These are phyloP conservation scores for Pythium dissimile DNA, from an alignment of 352 stramenopile genomes.

Conservation along the genomic window DNA sequence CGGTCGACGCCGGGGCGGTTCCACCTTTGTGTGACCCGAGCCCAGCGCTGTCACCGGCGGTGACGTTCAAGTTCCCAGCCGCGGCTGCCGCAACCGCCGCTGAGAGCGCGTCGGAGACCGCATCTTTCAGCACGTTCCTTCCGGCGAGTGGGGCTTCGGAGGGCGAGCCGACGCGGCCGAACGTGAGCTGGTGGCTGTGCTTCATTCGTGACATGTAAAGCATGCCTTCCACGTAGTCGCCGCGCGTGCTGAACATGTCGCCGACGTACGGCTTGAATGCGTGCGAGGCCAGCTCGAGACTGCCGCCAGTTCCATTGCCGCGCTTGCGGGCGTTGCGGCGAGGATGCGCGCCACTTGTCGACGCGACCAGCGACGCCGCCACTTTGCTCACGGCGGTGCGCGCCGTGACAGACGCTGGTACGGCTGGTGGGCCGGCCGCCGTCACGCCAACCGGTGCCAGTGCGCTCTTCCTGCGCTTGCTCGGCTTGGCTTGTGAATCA, in stretches of 20 bases:
- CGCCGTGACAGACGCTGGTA: neutral
- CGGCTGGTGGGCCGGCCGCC: neutral
- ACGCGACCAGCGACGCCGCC: neutral
- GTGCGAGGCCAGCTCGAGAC: slow-evolving; percentile 29
- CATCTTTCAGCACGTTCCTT: slow-evolving; percentile 41
- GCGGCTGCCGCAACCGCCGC: slow-evolving; percentile 17
- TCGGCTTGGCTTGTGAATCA: neutral
- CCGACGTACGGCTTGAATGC: slow-evolving; percentile 65
- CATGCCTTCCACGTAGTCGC: slow-evolving; percentile 84
- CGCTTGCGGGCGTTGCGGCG: slow-evolving; percentile 52
- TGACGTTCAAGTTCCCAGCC: slow-evolving; percentile 10
- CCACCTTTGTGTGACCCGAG: neutral
- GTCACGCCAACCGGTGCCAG: neutral
- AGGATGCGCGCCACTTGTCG: slow-evolving; percentile 14
- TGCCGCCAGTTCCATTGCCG: slow-evolving; percentile 13
- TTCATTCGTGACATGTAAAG: slow-evolving; percentile 89
- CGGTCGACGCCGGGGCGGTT: neutral
- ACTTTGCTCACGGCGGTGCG: neutral
- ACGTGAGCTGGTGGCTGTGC: slow-evolving; percentile 46
- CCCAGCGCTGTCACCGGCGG: neutral
- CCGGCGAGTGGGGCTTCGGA: slow-evolving; percentile 16
- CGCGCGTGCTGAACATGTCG: slow-evolving; percentile 76
- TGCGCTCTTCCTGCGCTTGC: neutral
- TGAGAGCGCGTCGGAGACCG: slow-evolving; percentile 42
- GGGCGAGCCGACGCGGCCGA: slow-evolving; percentile 22